Evolutionary conservation across 441 rosid species (phyloP), one percentile per base, ranked within the genome.

Genomic region (Euphorbia celastroides): DNA sequence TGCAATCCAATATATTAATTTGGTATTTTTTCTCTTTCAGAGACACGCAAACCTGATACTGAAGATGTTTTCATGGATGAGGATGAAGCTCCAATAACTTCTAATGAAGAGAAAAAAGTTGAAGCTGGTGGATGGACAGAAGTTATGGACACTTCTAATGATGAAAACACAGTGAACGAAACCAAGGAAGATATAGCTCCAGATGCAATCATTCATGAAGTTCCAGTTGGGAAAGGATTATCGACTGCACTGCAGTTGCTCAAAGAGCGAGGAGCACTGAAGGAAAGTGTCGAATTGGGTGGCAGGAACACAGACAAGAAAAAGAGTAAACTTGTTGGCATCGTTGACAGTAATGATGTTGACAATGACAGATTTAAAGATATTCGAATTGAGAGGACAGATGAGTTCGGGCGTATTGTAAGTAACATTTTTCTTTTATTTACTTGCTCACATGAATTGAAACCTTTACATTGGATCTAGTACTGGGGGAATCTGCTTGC

Each of bases 281-380:
- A 92, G 70, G 98, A 92, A 83, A 81, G 81, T 64, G 70, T 87
- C 56, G 96, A 95, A 14, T 90, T 97, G 98, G 99, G 96, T 79
- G 99, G 98, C 69, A 83, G 99, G 71, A 95, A 92, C 80, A 95
- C 89, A 97, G 99, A 92, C 87, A 95, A 90, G 84, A 95, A 92
- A 77, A 95, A 88, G 83, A 90, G 98, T 82, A 92, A 95, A 85
- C 97, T 92, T 69, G 85, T 88, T 68, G 98, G 98, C 71, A 82
- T 95, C 7, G 72, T 81, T 41, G 92, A 81, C 59, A 80, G 75
- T 68, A 78, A 75, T 41, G 84, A 70, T 27, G 56, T 2, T 51
- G 46, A 48, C 28, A 75, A 66, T 57, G 92, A 81, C 27, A 84
- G 88, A 73, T 83, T 85, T 74, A 83, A 83, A 78, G 96, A 95